phyloP scores from a whole-genome alignment of 1,284 basidiomycete genomes.

The Rhodotorula sp. region DNA sequence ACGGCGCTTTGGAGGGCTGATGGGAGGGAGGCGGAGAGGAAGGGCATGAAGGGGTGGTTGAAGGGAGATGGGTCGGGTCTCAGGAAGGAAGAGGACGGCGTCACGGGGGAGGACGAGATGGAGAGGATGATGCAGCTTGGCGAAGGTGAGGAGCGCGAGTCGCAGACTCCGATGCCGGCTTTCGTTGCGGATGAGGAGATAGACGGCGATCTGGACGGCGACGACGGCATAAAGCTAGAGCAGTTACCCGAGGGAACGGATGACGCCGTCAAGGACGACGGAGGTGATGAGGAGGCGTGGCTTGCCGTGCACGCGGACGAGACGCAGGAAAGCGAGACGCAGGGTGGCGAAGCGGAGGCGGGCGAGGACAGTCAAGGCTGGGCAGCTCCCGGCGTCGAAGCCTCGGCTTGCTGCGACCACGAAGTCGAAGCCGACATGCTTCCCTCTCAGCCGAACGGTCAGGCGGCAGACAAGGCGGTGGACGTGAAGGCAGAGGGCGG shows the following conservation, averaged over 20 bases:
- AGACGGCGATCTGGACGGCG: neutral
- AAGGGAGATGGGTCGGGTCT: slow-evolving; percentile 45
- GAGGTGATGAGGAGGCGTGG: slow-evolving; percentile 18
- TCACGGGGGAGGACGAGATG: slow-evolving; percentile 34
- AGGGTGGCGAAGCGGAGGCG: neutral
- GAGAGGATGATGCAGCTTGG: slow-evolving; percentile 36
- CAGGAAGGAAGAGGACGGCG: slow-evolving; percentile 44
- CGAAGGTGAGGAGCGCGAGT: neutral
- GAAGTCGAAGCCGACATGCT: neutral
- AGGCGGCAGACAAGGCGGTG: slow-evolving; percentile 16
- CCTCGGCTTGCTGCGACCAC: slow-evolving; percentile 34
- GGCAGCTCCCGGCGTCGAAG: neutral
- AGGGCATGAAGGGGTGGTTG: slow-evolving; percentile 49
- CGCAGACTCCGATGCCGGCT: neutral
- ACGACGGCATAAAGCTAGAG: neutral
- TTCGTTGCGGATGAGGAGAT: neutral
- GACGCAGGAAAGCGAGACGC: slow-evolving; percentile 41
- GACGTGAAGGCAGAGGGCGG: slow-evolving; percentile 48
- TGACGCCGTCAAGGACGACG: neutral
- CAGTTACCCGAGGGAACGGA: neutral
- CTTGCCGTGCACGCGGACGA: slow-evolving; percentile 1
- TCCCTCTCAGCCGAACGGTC: too few species aligned
- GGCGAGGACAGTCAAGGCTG: slow-evolving; percentile 18
- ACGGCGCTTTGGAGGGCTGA: slow-evolving; percentile 38
- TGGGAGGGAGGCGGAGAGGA: slow-evolving; percentile 37